Conservation (phyloP, 345 rosid species). For the Citrus glauca region DNA sequence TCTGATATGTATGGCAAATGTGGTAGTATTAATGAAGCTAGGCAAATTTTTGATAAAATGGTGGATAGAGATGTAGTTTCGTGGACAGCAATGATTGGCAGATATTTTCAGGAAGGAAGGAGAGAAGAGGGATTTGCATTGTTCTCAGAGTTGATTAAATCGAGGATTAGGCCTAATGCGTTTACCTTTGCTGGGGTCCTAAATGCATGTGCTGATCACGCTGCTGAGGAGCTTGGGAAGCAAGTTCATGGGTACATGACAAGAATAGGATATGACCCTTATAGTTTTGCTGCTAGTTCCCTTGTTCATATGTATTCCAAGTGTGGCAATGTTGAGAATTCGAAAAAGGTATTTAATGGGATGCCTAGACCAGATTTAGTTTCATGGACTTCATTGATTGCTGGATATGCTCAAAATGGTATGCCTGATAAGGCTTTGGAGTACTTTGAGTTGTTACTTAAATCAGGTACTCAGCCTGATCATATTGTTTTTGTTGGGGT, state of each 20-base stretch:
- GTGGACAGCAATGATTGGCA: constrained; percentile 86
- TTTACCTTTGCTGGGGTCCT: constrained; percentile 76
- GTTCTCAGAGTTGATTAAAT: constrained; percentile 49
- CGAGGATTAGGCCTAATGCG: constrained; percentile 66
- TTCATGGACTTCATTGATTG: constrained; percentile 79
- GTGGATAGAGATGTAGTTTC: constrained; percentile 65
- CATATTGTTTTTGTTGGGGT: constrained; percentile 76
- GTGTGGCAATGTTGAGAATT: constrained; percentile 70
- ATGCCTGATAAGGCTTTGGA: constrained; percentile 52
- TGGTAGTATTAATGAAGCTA: constrained; percentile 72
- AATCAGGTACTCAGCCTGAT: constrained; percentile 72
- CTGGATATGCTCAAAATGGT: constrained; percentile 85
- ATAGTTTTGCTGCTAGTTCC: constrained; percentile 70
- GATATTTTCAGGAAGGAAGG: constrained; percentile 63
- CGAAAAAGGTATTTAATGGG: constrained; percentile 54
- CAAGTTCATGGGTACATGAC: constrained; percentile 84
- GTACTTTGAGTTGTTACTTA: constrained; percentile 58
- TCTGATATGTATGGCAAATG: constrained; percentile 89
- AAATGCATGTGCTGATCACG: constrained; percentile 64
- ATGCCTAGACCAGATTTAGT: constrained; percentile 58
- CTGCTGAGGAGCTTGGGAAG: constrained; percentile 66
- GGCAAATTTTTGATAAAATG: constrained; percentile 64
- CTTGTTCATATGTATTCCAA: constrained; percentile 86
- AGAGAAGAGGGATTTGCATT: constrained; percentile 61
- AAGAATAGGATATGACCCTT: constrained; percentile 53